A percentile compares a stretch with the other conserved stretches of the same genome.
phyloP scores from a whole-genome alignment of 805 yeast species.

The Candida montana region DNA sequence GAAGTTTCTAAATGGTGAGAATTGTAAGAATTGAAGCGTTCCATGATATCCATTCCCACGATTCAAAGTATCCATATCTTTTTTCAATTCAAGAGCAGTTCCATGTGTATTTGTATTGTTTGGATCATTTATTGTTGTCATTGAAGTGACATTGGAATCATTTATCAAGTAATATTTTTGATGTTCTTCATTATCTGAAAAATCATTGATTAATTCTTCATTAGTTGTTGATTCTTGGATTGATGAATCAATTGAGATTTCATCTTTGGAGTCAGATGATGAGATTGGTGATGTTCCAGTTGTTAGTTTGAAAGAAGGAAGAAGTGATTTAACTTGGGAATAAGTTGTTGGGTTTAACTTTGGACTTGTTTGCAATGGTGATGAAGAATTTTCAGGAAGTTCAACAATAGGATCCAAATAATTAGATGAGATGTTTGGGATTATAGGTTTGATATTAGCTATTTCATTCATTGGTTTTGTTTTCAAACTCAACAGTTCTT shows the following conservation, averaged over 20 bases:
- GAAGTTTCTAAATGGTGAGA: background rate
- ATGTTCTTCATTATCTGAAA: background rate
- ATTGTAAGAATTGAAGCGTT: background rate
- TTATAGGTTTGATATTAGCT: no score
- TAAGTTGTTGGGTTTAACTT: background rate
- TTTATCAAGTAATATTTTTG: background rate
- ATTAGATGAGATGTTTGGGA: no score
- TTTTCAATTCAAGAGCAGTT: no score
- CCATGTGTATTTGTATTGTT: no score
- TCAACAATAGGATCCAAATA: conserved; percentile 2
- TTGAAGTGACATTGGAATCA: background rate
- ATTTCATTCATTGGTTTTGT: background rate
- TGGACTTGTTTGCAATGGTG: background rate
- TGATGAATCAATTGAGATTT: background rate
- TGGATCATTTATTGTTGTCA: background rate
- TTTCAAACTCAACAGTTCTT: background rate
- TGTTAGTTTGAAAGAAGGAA: conserved; percentile 7
- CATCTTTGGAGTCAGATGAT: background rate
- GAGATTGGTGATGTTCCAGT: background rate
- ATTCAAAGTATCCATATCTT: no score
- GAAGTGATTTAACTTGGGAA: background rate
- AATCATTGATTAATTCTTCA: background rate
- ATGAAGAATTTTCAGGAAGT: background rate
- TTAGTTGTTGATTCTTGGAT: background rate
- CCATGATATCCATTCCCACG: background rate